Conservation (phyloP, 2,329 filamentous ascomycete species). For the Colletotrichum sp. region DNA sequence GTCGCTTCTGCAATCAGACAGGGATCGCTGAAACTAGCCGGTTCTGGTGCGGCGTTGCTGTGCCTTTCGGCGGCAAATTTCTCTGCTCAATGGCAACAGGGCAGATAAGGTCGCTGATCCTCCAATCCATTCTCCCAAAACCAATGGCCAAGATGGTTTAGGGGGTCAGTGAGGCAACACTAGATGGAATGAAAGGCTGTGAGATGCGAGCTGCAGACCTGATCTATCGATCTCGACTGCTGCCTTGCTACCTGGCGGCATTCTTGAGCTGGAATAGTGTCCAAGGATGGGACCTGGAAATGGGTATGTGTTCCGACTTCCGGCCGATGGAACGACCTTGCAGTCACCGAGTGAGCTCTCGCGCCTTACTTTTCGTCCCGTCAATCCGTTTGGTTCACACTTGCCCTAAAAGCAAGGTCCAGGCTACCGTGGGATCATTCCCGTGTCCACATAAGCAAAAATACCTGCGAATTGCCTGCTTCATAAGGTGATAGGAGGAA, state of each 20-base stretch:
- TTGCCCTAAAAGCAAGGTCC: background rate
- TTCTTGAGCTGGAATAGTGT: background rate
- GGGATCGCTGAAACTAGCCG: slow-evolving; percentile 10
- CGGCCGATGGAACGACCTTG: slow-evolving; percentile 7
- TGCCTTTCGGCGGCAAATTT: background rate
- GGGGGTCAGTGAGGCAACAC: background rate
- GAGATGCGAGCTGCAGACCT: background rate
- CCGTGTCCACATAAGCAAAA: slow-evolving; percentile 2
- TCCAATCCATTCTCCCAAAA: background rate
- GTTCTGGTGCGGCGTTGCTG: background rate
- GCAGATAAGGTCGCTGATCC: slow-evolving; percentile 5
- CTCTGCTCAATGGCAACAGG: background rate
- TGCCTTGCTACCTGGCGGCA: background rate
- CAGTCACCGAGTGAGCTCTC: background rate
- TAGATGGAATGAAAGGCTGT: background rate
- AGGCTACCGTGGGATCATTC: background rate
- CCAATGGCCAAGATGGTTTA: background rate
- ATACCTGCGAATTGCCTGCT: background rate
- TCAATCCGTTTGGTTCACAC: slow-evolving; percentile 7
- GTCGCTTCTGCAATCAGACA: slow-evolving; percentile 8
- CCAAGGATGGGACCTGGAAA: background rate
- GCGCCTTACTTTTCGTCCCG: background rate
- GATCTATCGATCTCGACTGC: background rate
- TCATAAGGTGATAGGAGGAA: background rate
- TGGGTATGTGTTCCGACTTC: slow-evolving; percentile 3